These are phyloP conservation scores for Phytophthora syringae DNA, from an alignment of 352 stramenopile species.

Conservation along the genomic window DNA sequence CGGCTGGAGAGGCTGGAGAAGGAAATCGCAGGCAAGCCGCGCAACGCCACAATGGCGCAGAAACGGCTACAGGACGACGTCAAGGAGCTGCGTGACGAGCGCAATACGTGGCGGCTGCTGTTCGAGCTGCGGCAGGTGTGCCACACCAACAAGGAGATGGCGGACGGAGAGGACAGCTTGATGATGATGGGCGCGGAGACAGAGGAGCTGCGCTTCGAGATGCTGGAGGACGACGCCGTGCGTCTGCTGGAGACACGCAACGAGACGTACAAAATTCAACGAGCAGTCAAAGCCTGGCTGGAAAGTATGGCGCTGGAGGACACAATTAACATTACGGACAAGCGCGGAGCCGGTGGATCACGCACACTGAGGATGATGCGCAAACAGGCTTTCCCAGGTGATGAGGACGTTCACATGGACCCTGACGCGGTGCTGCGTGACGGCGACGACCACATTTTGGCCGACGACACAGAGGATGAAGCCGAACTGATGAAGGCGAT, in stretches of 20 bases:
- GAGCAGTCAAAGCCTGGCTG: slow-evolving; percentile 79
- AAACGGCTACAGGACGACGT: slow-evolving; percentile 57
- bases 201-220: slow-evolving; percentile 69
- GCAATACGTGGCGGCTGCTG: slow-evolving; percentile 85
- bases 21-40: slow-evolving; percentile 25
- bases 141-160: slow-evolving; percentile 32
- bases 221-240: slow-evolving; percentile 82
- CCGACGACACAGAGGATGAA: slow-evolving; percentile 86
- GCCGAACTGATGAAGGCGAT: slow-evolving; percentile 75
- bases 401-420: slow-evolving; percentile 59
- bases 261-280: slow-evolving; percentile 75
- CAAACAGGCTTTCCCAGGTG: slow-evolving; percentile 47
- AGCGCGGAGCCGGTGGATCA: slow-evolving; percentile 51
- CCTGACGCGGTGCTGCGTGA: slow-evolving; percentile 72
- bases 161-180: slow-evolving; percentile 38
- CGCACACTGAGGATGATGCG: slow-evolving; percentile 71
- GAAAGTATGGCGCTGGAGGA: slow-evolving; percentile 82
- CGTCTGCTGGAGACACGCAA: slow-evolving; percentile 62
- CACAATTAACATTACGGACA: slow-evolving; percentile 65
- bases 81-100: slow-evolving; percentile 74
- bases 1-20: slow-evolving; percentile 65
- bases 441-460: slow-evolving; percentile 65
- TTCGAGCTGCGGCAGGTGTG: slow-evolving; percentile 80
- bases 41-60: slow-evolving; percentile 24
- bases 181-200: slow-evolving; percentile 49